Evolutionary conservation across 2,329 filamentous ascomycete species (phyloP), one percentile per base, ranked within the genome.

Genomic region (Diaporthe amygdali): DNA sequence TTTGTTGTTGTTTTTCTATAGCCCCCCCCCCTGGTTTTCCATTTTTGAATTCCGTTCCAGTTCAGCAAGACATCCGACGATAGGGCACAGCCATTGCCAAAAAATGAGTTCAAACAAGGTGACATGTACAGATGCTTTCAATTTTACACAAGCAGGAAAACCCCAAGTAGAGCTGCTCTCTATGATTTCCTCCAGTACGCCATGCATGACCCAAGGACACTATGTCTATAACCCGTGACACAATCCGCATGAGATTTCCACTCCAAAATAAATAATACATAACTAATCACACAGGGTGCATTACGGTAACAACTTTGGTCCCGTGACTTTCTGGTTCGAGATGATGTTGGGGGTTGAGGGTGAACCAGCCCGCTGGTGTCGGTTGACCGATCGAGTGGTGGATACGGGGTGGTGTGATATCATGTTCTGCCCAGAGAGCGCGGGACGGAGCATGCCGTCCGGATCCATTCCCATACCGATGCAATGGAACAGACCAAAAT

Each of bases 281-380:
- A 44, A 63, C 7, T 63, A 63, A 9, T 63, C 44, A 41, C 56
- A 63, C 56, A 63, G 41, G 39, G 56, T 47, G 37, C 20, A 14
- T 46, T 63, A 34, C 20, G 39, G 27, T 63, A 17, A 63, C 41
- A 41, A 32, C 39, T 12, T 2, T 14, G 2, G 27, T 63, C 56
- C 56, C 41, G 20, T 63, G n/a, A n/a, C n/a, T 47, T 22, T 17
- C 20, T 8, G 8, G 5, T 32, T 32, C 22, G 2, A 46, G n/a
- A 15, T 44, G 39, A 34, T 47, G 56, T 17, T 61, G 8, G 22
- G 25, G 52, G 34, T 10, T 41, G 14, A 22, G 39, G 37, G 46
- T 51, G 9, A 71, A 44, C 66, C 66, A 71, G 64, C 64, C 47
- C 34, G 64, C 66, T 71, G 69, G 69, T 63, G 55, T 54, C 41